Base-by-base conservation (phyloP, 2,329 filamentous ascomycete species). In the Stenocarpella maydis region DNA sequence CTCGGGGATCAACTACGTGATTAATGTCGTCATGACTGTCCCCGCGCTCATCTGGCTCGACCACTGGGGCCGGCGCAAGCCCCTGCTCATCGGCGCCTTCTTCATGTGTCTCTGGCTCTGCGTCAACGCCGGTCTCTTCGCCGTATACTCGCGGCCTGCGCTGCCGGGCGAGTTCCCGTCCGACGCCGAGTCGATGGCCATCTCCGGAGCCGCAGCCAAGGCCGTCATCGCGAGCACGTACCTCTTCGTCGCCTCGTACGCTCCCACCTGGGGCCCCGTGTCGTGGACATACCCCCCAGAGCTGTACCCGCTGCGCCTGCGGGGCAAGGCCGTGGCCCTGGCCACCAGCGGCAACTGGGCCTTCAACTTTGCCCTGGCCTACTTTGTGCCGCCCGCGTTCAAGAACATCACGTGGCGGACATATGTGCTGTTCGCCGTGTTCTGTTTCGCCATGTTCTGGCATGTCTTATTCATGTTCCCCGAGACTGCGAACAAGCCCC, bases 1-100 rank as follows among this genome's bases (percentile, higher is more conserved):
- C 9, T 91, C 89, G 21, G 88, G 87, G 12, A 92, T 93, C 72
- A 89, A 92, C 76, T 93, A 92, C 77, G 85, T 94, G 74, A 93
- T 95, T 82, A 95, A 95, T 78, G 92, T 95, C 1, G 71, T 90
- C 65, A 92, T 93, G 89, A 95, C 93, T 0, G 78, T 95, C 3
- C 91, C 92, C 0, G 92, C 92, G 1, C 85, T 95, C 28, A 80
- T 95, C 68, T 95, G 84, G 82, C 87, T 95, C 74, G 92, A 96
- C 74, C 84, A 85, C 67, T 93, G 91, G 89, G 93, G 93, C 55
- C 92, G 92, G 72, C 92, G 91, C 50, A 83, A 82, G 1, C 87
- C 90, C 5, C 83, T 93, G 43, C 82, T 93, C n/a, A 76, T 89
- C 31, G 91, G 91, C 60, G 87, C 90, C 7, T 80, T 86, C 28